Evolutionary conservation across 208 protist species (phyloP).

Genomic region (Acanthamoeba triangularis): DNA sequence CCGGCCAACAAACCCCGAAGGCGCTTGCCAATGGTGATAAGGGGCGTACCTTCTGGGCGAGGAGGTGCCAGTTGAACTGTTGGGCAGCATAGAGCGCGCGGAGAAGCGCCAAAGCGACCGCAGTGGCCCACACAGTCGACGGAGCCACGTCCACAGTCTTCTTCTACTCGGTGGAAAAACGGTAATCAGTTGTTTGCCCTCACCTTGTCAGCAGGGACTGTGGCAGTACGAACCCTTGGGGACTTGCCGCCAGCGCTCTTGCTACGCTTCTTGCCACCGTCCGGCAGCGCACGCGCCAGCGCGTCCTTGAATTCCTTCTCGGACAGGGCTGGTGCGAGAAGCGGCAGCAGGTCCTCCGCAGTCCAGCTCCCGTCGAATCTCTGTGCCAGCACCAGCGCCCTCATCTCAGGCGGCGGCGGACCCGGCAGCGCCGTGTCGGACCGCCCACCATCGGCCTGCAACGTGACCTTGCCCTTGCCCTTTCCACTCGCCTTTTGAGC

Average conservation of each 20-base stretch:
- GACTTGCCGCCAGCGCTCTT: constrained; percentile 4
- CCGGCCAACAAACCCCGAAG: neutral
- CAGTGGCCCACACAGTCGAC: constrained; percentile 11
- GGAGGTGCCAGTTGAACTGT: constrained; percentile 13
- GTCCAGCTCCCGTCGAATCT: constrained; percentile 26
- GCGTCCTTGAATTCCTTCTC: constrained; percentile 33
- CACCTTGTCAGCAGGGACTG: neutral
- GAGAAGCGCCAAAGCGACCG: neutral
- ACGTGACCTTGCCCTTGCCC: neutral
- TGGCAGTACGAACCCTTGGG: neutral
- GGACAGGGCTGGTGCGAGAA: neutral
- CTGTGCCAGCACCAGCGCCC: constrained; percentile 7
- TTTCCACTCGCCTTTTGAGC: neutral
- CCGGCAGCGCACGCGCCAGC: neutral
- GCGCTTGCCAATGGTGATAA: neutral
- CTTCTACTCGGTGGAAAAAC: neutral
- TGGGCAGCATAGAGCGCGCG: neutral
- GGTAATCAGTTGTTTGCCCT: neutral
- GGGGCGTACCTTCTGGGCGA: constrained; percentile 11
- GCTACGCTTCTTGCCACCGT: neutral
- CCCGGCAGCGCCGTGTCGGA: neutral
- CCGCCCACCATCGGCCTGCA: neutral
- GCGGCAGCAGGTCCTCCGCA: neutral
- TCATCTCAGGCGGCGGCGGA: neutral
- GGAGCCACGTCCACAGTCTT: neutral